Percentiles rank a stretch among this genome's conserved stretches.
phyloP scores from a whole-genome alignment of 2,329 filamentous ascomycete species.

The Clonostachys rosea region DNA sequence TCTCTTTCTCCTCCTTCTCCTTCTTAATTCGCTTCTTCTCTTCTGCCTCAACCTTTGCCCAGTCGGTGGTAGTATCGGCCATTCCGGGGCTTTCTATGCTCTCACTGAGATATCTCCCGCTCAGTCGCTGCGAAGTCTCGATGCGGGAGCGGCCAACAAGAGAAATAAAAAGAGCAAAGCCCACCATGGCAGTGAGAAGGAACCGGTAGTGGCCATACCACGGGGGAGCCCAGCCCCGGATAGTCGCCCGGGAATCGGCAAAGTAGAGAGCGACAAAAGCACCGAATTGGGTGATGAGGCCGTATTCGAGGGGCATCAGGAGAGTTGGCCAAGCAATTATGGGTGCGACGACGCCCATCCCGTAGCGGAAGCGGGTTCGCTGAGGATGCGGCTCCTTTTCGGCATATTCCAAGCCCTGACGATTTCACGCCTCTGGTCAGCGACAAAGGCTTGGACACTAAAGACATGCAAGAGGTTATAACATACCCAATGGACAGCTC shows the following conservation, averaged over 20 bases:
- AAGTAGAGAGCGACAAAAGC: conserved; percentile 86
- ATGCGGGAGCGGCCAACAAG: conserved; percentile 81
- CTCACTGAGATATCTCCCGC: conserved; percentile 26
- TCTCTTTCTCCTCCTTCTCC: conserved; percentile 11
- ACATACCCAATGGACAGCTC: conserved; percentile 79
- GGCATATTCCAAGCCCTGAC: conserved; percentile 72
- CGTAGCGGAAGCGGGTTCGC: conserved; percentile 75
- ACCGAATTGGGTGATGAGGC: conserved; percentile 79
- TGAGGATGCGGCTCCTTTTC: conserved; percentile 53
- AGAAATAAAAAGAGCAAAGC: conserved; percentile 73
- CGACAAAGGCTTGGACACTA: not conserved
- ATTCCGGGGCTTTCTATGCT: conserved; percentile 27
- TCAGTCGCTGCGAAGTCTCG: conserved; percentile 22
- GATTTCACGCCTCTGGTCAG: not conserved
- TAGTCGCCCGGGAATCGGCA: conserved; percentile 69
- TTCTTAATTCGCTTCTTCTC: conserved; percentile 22
- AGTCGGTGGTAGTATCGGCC: conserved; percentile 32
- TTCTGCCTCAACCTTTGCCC: conserved; percentile 36
- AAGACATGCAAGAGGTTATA: not conserved
- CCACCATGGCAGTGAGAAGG: conserved; percentile 85
- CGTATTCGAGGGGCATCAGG: conserved; percentile 77
- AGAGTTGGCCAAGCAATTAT: conserved; percentile 87
- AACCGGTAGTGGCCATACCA: conserved; percentile 94
- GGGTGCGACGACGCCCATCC: conserved; percentile 75
- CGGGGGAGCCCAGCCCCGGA: conserved; percentile 70